Percentiles rank a stretch among this genome's conserved stretches.
Evolutionary conservation across 805 yeast species (phyloP).

Genomic region (Candida berthetii): DNA sequence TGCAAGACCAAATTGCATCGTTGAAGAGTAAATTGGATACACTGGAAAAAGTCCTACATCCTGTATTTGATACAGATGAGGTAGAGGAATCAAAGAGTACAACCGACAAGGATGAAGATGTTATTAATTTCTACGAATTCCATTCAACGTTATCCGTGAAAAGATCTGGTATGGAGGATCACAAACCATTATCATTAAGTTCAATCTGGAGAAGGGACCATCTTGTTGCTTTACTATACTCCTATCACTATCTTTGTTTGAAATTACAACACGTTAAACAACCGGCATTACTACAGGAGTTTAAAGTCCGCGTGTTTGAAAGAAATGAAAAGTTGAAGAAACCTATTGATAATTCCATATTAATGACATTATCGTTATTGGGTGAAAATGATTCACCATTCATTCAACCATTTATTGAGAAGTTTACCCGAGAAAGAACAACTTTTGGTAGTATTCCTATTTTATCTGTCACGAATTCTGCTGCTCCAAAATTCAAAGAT

Average conservation of each 20-base stretch:
- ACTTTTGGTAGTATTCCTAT: too few species aligned
- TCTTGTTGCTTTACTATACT: conserved; percentile 13
- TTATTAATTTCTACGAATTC: conserved; percentile 13
- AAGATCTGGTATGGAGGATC: conserved; percentile 20
- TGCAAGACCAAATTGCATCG: too few species aligned
- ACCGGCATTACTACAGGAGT: neutral
- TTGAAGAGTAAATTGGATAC: too few species aligned
- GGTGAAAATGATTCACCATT: conserved; percentile 1
- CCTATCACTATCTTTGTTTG: conserved; percentile 14
- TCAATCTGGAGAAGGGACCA: conserved; percentile 16
- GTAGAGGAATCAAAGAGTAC: too few species aligned
- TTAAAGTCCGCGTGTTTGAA: neutral
- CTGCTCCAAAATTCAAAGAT: conserved; percentile 11
- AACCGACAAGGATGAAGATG: conserved; percentile 6
- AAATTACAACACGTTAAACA: neutral
- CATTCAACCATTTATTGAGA: neutral
- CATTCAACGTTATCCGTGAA: conserved; percentile 14
- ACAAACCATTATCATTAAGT: conserved; percentile 15
- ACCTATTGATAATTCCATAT: neutral
- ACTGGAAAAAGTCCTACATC: too few species aligned
- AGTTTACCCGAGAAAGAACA: neutral
- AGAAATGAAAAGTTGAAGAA: neutral
- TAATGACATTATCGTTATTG: neutral
- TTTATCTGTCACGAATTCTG: neutral
- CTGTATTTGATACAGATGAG: too few species aligned